Evolutionary conservation across 164 flowering plant genomes (phyloP), one percentile per base, ranked within the genome.

Genomic region (Pachysandra terminalis): DNA sequence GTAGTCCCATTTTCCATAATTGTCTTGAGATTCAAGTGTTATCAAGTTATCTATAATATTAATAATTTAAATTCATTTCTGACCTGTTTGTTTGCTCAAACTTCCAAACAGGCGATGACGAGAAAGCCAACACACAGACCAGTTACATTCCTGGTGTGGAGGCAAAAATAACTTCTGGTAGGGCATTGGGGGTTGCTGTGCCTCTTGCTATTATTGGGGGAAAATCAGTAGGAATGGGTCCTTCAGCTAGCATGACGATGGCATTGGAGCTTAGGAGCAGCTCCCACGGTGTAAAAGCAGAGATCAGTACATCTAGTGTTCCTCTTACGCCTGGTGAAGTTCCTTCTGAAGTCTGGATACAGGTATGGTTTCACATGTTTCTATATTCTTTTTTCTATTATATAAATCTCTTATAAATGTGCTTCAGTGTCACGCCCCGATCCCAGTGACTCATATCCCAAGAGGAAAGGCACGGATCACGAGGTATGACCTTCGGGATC

Each of bases 321-420:
- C 69, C 69, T 66, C 80, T 75, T 40, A 78, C 75, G 66, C 41
- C 86, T 55, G 66, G 75, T 57, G 68, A 74, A 17, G 71, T 86
- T 71, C 87, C 93, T 26, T 58, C 87, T 66, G 96, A 92, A 73
- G 73, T 62, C 66, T 85, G 88, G 96, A 19, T 82, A 25, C 91
- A 81, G 86, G 97, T 94, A 78, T 15, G 13, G n/a, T 19, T n/a
- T 27, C 51, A 52, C 23, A 65, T 65, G 19, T 28, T 54, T 65
- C 9, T 24, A 12, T 24, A 14, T 13, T 25, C 1, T 26, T 21
- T 21, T 27, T 15, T 1, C 5, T 54, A 5, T n/a, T n/a, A n/a
- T n/a, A 13, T 62, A 0, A 8, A 9, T 21, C 16, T 22, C 22
- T 49, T 49, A n/a, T n/a, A n/a, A n/a, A n/a, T n/a, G 25, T 13